Conservation (phyloP, 2,329 filamentous ascomycete species). For the Cordyceps tenuipes region DNA sequence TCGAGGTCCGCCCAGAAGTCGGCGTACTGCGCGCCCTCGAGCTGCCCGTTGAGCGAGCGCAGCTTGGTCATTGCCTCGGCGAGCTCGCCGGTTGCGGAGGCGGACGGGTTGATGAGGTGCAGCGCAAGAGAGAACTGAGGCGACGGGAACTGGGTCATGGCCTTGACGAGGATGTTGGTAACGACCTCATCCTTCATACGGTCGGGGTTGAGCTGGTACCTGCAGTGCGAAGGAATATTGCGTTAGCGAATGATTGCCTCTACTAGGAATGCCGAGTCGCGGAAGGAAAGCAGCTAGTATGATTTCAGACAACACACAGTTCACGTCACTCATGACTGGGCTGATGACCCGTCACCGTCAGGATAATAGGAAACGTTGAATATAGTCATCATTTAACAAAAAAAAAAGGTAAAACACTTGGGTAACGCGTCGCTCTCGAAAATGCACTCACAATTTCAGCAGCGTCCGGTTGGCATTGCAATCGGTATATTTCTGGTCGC, state of each 20-base stretch:
- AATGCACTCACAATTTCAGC: conserved; percentile 79
- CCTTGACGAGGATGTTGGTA: conserved; percentile 98
- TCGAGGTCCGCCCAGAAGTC: conserved; percentile 91
- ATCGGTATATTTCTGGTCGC: conserved; percentile 89
- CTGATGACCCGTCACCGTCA: conserved; percentile 54
- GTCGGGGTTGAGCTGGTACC: conserved; percentile 99
- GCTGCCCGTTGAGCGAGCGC: conserved; percentile 71
- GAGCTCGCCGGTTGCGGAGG: conserved; percentile 59
- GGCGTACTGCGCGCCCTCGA: conserved; percentile 83
- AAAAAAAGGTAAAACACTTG: conserved; percentile 9
- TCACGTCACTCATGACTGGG: conserved; percentile 55
- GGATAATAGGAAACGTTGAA: conserved; percentile 98
- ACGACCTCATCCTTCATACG: conserved; percentile 93
- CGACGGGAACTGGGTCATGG: conserved; percentile 92
- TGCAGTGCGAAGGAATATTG: conserved; percentile 29
- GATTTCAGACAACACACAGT: conserved; percentile 26
- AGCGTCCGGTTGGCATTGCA: conserved; percentile 94
- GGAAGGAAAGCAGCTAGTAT: neutral
- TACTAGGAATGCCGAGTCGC: neutral
- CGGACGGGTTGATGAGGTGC: conserved; percentile 81
- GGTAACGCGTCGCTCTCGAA: neutral
- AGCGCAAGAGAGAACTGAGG: conserved; percentile 92
- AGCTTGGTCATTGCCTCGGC: conserved; percentile 89
- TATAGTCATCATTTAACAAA: conserved; percentile 59
- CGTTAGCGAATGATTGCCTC: neutral